phyloP scores from a whole-genome alignment of 768 basidiomycete genomes.

The Pisolithus microcarpus region DNA sequence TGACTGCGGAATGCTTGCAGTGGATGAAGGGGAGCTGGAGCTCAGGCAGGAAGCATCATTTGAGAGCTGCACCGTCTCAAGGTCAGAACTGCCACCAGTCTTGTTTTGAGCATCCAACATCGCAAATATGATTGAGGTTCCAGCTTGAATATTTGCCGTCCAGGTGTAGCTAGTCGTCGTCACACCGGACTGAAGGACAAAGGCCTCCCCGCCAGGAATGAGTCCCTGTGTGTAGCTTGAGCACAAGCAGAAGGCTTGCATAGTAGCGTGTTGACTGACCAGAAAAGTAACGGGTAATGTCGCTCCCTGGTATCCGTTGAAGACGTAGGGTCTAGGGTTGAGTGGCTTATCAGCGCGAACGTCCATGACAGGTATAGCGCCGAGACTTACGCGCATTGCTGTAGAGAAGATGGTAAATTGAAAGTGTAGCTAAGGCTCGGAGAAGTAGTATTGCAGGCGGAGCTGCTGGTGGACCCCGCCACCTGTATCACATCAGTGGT shows the following conservation, averaged over 20 bases:
- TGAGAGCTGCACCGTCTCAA: conserved; percentile 40
- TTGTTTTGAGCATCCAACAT: conserved; percentile 45
- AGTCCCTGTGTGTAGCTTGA: conserved; percentile 35
- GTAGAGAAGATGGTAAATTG: conserved; percentile 43
- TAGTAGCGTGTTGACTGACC: conserved; percentile 27
- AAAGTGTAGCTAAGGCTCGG: conserved; percentile 42
- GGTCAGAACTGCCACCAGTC: conserved; percentile 55
- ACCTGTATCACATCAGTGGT: conserved; percentile 43
- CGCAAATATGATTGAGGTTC: conserved; percentile 51
- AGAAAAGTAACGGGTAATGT: conserved; percentile 47
- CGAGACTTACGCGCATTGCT: conserved; percentile 51
- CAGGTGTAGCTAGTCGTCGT: conserved; percentile 39
- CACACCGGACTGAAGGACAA: conserved; percentile 37
- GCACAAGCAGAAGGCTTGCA: background rate
- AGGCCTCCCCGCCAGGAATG: conserved; percentile 53
- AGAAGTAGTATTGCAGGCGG: conserved; percentile 42
- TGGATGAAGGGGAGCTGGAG: conserved; percentile 47
- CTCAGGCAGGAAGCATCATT: conserved; percentile 47
- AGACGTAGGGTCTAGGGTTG: conserved; percentile 36
- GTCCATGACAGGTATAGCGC: background rate
- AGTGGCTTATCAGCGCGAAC: conserved; percentile 3
- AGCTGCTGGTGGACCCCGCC: conserved; percentile 34
- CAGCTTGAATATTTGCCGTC: conserved; percentile 49
- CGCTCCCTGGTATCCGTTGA: conserved; percentile 40
- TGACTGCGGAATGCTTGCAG: conserved; percentile 21